Evolutionary conservation across 139 green algal species (phyloP).

Genomic region (Closterium sp.): DNA sequence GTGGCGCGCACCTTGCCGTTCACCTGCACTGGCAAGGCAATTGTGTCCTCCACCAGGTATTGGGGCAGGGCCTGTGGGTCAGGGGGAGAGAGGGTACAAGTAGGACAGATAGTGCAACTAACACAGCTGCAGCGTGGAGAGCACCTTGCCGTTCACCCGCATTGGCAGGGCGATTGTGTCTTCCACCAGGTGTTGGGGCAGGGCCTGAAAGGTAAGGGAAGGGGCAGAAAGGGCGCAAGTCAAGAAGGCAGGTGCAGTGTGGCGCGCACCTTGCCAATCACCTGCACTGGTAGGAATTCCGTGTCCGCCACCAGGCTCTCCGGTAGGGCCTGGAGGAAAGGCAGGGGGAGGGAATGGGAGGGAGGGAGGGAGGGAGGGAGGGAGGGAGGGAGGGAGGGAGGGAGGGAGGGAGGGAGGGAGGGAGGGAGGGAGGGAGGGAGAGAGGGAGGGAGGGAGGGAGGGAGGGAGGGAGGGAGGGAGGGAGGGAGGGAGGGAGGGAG

Average conservation of each 20-base stretch:
- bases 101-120: not conserved
- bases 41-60: slow-evolving; percentile 75
- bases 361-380: not conserved
- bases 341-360: not conserved
- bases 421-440: no score
- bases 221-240: not conserved
- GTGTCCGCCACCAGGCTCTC: slow-evolving; percentile 75
- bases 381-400: not conserved
- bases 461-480: no score
- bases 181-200: slow-evolving; percentile 77
- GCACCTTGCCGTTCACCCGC: slow-evolving; percentile 91
- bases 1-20: slow-evolving; percentile 90
- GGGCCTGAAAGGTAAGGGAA: slow-evolving; percentile 27
- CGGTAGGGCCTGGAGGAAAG: slow-evolving; percentile 59
- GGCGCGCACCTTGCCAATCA: slow-evolving; percentile 89
- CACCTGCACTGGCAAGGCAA: slow-evolving; percentile 77
- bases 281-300: slow-evolving; percentile 72
- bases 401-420: not conserved
- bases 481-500: no score
- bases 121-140: slow-evolving; percentile 65
- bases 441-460: no score
- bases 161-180: slow-evolving; percentile 72
- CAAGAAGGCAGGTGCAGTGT: slow-evolving; percentile 76
- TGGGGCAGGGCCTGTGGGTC: slow-evolving; percentile 60
- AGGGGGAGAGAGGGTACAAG: not conserved